phyloP scores from a whole-genome alignment of 2,329 filamentous ascomycete genomes.

The Fusarium sambucinum region DNA sequence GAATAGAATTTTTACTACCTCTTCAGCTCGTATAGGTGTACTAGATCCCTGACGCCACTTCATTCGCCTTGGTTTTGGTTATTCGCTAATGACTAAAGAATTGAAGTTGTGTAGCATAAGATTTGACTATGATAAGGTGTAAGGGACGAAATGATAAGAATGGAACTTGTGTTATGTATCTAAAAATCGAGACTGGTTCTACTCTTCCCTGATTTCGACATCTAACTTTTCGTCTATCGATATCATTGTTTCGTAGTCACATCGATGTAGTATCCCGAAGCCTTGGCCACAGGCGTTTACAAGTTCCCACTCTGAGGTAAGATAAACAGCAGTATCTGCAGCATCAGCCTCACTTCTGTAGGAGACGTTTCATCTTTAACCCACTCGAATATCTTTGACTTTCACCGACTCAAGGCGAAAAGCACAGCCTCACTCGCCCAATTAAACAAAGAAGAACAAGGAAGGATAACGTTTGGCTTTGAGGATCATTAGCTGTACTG shows the following conservation, averaged over 20 bases:
- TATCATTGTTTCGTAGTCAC: not conserved
- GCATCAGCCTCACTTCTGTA: conserved; percentile 4
- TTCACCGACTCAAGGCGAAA: conserved; percentile 15
- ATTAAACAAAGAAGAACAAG: not conserved
- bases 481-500: conserved; percentile 4
- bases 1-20: not conserved
- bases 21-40: conserved; percentile 16
- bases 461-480: not conserved
- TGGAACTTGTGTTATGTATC: too few species aligned
- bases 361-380: not conserved
- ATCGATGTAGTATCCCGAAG: conserved; percentile 16
- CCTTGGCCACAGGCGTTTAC: not conserved
- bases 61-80: not conserved
- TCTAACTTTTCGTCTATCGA: not conserved
- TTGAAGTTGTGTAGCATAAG: not conserved
- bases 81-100: not conserved
- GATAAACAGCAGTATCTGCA: not conserved
- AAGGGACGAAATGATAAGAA: not conserved
- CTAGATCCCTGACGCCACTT: conserved; percentile 21
- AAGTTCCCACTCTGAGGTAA: not conserved
- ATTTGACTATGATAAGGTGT: not conserved
- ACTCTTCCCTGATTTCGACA: too few species aligned
- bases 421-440: conserved; percentile 1
- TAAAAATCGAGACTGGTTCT: too few species aligned
- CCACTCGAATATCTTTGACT: not conserved